Conservation (phyloP, 2,329 filamentous ascomycete species). For the Cladosporium sphaerospermum region DNA sequence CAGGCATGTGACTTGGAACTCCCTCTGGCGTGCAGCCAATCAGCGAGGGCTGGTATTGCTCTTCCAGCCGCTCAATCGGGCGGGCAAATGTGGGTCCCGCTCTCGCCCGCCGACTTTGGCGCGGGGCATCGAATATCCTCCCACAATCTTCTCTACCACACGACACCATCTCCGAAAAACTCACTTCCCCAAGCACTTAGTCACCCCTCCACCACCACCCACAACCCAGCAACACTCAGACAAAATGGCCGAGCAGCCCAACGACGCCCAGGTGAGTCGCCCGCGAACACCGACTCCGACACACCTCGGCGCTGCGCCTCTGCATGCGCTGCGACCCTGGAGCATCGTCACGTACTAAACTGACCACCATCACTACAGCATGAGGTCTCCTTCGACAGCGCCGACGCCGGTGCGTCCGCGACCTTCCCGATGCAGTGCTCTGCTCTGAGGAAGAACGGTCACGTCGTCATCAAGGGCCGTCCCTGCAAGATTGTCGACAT, state of each 20-base stretch:
- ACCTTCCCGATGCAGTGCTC: slow-evolving; percentile 99
- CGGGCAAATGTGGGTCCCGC: too few relatives aligned
- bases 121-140: slow-evolving; percentile 8
- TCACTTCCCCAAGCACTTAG: slow-evolving; percentile 9
- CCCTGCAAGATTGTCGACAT: slow-evolving; percentile 99
- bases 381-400: slow-evolving; percentile 76
- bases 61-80: not conserved
- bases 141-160: slow-evolving; percentile 11
- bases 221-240: slow-evolving; percentile 5
- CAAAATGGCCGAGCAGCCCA: slow-evolving; percentile 22
- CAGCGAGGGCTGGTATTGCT: not conserved
- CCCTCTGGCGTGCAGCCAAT: not conserved
- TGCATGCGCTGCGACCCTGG: not conserved
- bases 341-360: slow-evolving; percentile 2
- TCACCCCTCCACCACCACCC: slow-evolving; percentile 8
- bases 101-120: not conserved
- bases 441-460: slow-evolving; percentile 98
- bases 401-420: slow-evolving; percentile 89
- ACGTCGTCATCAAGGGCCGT: slow-evolving; percentile 96
- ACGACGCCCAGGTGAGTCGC: slow-evolving; percentile 25
- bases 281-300: not conserved
- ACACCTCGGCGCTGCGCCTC: not conserved
- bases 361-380: slow-evolving; percentile 35
- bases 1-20: slow-evolving; percentile 3
- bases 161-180: slow-evolving; percentile 10